Percentiles rank a stretch among this genome's conserved stretches.
Conservation (phyloP, 768 basidiomycete species). For the button mushroom (Agaricus bisporus) region DNA sequence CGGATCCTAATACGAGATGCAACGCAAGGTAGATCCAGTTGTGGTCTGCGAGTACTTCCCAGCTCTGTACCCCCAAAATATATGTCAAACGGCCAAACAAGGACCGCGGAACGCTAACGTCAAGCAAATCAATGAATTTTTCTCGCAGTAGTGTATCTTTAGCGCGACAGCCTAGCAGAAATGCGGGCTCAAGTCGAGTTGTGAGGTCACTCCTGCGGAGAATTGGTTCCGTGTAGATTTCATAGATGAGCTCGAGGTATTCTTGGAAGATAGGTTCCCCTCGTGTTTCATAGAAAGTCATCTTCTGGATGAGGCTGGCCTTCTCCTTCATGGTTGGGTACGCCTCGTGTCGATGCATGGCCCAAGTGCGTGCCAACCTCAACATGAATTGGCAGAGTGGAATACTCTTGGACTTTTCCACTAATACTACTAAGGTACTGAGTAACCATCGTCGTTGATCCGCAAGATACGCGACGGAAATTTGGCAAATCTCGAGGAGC, state of each 20-base stretch:
- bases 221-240: conserved; percentile 85
- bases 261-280: conserved; percentile 75
- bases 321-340: conserved; percentile 97
- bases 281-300: conserved; percentile 77
- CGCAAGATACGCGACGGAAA: conserved; percentile 72
- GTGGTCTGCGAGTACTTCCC: conserved; percentile 88
- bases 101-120: conserved; percentile 80
- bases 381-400: conserved; percentile 80
- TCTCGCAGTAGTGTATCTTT: conserved; percentile 74
- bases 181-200: conserved; percentile 86
- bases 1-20: conserved; percentile 74
- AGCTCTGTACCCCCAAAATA: conserved; percentile 88
- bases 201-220: conserved; percentile 92
- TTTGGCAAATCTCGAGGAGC: conserved; percentile 84
- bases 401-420: conserved; percentile 84
- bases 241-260: conserved; percentile 86
- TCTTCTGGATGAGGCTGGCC: conserved; percentile 80
- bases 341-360: conserved; percentile 76
- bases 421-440: conserved; percentile 68
- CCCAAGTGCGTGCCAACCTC: conserved; percentile 84
- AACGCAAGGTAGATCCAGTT: conserved; percentile 94
- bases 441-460: conserved; percentile 84
- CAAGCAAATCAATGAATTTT: conserved; percentile 85
- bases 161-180: conserved; percentile 86
- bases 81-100: conserved; percentile 81